Evolutionary conservation across 768 basidiomycete genomes (phyloP), one percentile per base, ranked within the genome.

Genomic region (Imleria badia): DNA sequence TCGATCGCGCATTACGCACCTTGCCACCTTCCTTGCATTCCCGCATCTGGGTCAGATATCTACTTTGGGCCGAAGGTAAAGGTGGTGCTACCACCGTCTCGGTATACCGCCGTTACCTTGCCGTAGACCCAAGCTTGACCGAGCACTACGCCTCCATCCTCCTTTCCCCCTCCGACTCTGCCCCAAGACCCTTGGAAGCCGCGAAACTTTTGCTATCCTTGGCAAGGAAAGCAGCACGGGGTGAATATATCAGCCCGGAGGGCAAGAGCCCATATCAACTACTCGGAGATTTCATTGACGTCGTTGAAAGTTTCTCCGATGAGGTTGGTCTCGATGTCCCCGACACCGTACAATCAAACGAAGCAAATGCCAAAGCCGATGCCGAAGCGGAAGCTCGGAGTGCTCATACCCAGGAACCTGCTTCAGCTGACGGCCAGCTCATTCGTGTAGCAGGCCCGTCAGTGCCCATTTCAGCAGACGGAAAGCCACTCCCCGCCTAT

Each of bases 221-320:
- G 53, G 91, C 93, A 29, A 81, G 94, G 49, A 89, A 89, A 65
- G 92, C 96, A 3, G 79, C 87, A 0, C 78, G 82, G 38, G 94
- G 94, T 23, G 83, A 86, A 55, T 98, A 97, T 66, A 77, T 76
- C 14, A 93, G 91, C 54, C 86, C 91, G 0, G 94, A 98, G 68
- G 91, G 90, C 45, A 98, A 98, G 74, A 95, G 94, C 55, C 88
- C 96, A 1, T 98, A 97, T 66, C 94, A 98, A 64, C 79, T 98
- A 5, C 83, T 99, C 20, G 85, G 86, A 49, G 92, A 97, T 59
- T 98, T 90, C 80, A 81, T 98, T 41, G 91, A 96, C 34, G 83
- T 97, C 5, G 90, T 91, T 34, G 96, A 98, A 70, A 81, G 85
- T 56, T 89, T 86, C 64, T 82, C 95, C 1, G 97, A 98, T 26